A percentile compares a stretch with the other conserved stretches of the same genome.
phyloP scores from a whole-genome alignment of 1,139 yeast species.

The Yamadazyma triangularis region DNA sequence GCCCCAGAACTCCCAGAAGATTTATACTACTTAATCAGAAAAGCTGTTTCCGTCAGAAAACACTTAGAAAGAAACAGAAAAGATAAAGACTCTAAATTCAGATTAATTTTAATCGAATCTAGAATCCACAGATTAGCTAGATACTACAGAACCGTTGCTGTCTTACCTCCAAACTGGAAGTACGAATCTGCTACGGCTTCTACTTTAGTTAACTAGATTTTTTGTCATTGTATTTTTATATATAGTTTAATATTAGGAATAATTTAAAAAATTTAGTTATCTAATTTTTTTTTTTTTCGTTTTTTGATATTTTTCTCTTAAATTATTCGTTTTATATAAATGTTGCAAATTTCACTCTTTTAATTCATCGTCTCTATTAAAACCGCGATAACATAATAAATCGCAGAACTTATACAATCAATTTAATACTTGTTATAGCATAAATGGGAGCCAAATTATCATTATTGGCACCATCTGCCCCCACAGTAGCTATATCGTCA shows the following conservation, averaged over 20 bases:
- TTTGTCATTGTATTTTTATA: background rate
- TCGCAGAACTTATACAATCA: too few relatives aligned
- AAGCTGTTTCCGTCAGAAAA: constrained; percentile 99
- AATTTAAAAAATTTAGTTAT: background rate
- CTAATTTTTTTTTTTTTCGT: too few relatives aligned
- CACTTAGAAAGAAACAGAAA: constrained; percentile 99
- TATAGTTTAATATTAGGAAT: background rate
- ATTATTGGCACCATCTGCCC: constrained; percentile 81
- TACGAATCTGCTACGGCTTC: constrained; percentile 99
- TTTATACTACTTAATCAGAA: constrained; percentile 97
- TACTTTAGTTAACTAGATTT: constrained; percentile 90
- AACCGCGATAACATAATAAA: too few relatives aligned
- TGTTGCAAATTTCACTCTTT: background rate
- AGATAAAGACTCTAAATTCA: constrained; percentile 99
- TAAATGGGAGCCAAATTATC: constrained; percentile 86
- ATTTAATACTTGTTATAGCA: too few relatives aligned
- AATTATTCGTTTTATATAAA: too few relatives aligned
- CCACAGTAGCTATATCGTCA: constrained; percentile 88
- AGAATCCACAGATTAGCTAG: constrained; percentile 99
- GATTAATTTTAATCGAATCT: constrained; percentile 99
- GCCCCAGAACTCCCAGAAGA: constrained; percentile 99
- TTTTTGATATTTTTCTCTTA: too few relatives aligned
- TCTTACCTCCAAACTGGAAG: constrained; percentile 99
- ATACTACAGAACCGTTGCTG: constrained; percentile 99
- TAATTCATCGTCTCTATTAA: too few relatives aligned